Percentiles rank a stretch among this genome's conserved stretches.
Evolutionary conservation across 257 asterid species (phyloP).

Genomic region (Rhazya stricta): DNA sequence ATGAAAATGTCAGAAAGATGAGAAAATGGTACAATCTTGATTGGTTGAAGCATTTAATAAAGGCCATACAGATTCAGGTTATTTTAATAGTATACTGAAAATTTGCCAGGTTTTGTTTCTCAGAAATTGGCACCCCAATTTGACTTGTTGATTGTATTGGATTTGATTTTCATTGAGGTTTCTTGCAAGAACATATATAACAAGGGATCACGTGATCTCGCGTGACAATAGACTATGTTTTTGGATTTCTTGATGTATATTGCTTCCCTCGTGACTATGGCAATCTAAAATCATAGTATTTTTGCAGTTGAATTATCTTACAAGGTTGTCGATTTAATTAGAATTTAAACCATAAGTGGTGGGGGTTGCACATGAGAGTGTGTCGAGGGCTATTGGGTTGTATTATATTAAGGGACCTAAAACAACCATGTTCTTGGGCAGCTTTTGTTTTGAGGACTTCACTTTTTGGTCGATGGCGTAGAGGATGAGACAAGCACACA

Average conservation of each 20-base stretch:
- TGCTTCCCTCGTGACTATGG: slow-evolving; percentile 48
- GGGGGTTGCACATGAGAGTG: slow-evolving; percentile 21
- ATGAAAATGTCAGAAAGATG: slow-evolving; percentile 4
- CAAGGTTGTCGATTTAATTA: slow-evolving; percentile 34
- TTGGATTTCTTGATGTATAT: slow-evolving; percentile 26
- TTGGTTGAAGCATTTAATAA: slow-evolving; percentile 7
- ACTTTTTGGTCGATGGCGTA: slow-evolving; percentile 8
- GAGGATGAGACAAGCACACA: not conserved
- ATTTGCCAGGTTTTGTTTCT: not conserved
- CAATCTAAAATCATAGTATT: slow-evolving; percentile 21
- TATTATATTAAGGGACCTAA: not conserved
- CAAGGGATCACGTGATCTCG: slow-evolving; percentile 63
- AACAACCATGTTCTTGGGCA: slow-evolving; percentile 5
- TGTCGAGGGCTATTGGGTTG: too few species aligned
- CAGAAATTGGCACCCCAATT: not conserved
- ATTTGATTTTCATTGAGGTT: not conserved
- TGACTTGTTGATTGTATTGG: not conserved
- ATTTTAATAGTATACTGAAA: slow-evolving; percentile 3
- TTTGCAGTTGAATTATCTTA: slow-evolving; percentile 32
- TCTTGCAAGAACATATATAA: slow-evolving; percentile 11
- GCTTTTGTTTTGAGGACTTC: slow-evolving; percentile 7
- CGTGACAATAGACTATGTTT: slow-evolving; percentile 51
- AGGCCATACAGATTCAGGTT: slow-evolving; percentile 5
- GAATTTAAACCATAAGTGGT: slow-evolving; percentile 37
- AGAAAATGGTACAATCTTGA: slow-evolving; percentile 5